Evolutionary conservation across 768 basidiomycete genomes (phyloP), one percentile per base, ranked within the genome.

Genomic region (Atractiella rhizophila): DNA sequence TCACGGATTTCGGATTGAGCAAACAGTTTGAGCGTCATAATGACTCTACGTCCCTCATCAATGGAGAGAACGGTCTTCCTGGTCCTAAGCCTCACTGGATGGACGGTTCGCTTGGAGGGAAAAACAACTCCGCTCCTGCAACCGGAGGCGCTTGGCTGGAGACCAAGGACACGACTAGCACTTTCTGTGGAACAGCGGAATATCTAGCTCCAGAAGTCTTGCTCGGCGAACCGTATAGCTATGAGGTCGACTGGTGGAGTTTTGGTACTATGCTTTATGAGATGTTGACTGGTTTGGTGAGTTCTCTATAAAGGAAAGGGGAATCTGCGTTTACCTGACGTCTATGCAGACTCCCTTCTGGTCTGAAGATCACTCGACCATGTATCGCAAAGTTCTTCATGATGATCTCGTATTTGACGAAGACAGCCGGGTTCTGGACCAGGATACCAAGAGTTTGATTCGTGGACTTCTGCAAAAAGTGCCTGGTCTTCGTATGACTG

Each of bases 221-320:
- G 50, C 78, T 82, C 53, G 80, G 85, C 1, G 58, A 77, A 51
- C 68, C 74, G 16, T 88, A 96, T 56, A 74, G 75, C 48, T 96
- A 83, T 54, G 81, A 85, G 50, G 82, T 88, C 18, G 88, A 96
- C 57, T 88, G 83, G 80, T 98, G 85, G 86, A 80, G 76, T 49
- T 77, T 88, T 53, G 88, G 88, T 27, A 94, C 88, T 47, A 88
- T 96, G 78, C 62, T 96, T 45, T 83, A 80, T 57, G 88, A 96
- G 64, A 88, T 91, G 77, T 62, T 96, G 60, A 79, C 80, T 28
- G 88, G 88, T 21, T 77, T 86, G 49, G 85, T 86, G 59, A 64
- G 76, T 44, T 35, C 52, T 19, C 32, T 42, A 21, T 36, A 35
- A 28, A 34, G 13, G 3, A n/a, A 19, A 19, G 2, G 4, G 6